Evolutionary conservation across 495 filamentous ascomycete genomes (phyloP).

Genomic region (Chaetomidium leptoderma): DNA sequence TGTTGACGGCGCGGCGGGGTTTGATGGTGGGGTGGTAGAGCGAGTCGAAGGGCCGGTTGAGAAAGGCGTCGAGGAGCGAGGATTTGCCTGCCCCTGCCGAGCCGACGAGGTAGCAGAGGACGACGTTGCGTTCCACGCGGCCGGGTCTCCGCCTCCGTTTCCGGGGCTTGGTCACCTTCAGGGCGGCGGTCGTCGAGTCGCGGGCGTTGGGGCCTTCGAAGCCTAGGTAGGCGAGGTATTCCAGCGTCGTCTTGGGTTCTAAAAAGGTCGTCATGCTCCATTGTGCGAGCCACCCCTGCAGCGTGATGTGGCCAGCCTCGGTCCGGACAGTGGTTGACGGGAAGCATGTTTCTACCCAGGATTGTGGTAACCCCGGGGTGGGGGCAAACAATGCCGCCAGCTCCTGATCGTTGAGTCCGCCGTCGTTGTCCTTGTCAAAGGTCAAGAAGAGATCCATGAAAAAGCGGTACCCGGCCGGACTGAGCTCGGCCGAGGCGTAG

Average conservation of each 20-base stretch:
- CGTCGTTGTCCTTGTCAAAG: constrained; percentile 96
- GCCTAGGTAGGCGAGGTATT: constrained; percentile 92
- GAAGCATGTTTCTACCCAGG: constrained; percentile 81
- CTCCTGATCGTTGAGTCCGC: constrained; percentile 81
- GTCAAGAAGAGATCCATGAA: constrained; percentile 94
- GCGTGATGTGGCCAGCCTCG: constrained; percentile 89
- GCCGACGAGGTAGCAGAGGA: constrained; percentile 90
- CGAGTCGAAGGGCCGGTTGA: constrained; percentile 77
- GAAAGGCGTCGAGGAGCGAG: constrained; percentile 81
- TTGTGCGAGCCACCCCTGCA: constrained; percentile 96
- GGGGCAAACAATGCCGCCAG: constrained; percentile 84
- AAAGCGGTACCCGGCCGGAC: constrained; percentile 91
- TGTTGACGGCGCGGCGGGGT: constrained; percentile 88
- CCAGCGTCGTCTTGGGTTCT: constrained; percentile 87
- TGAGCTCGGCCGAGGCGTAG: constrained; percentile 87
- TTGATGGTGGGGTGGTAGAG: constrained; percentile 95
- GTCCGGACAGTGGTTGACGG: constrained; percentile 92
- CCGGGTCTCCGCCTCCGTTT: constrained; percentile 76
- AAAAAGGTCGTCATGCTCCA: constrained; percentile 99
- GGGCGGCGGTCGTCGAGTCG: constrained; percentile 69
- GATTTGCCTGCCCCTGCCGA: constrained; percentile 81
- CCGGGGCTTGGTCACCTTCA: constrained; percentile 87
- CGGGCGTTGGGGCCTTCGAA: constrained; percentile 66
- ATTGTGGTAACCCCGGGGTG: constrained; percentile 79
- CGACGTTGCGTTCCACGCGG: constrained; percentile 89